These are phyloP conservation scores for Neonectria faginata DNA, from an alignment of 2,329 filamentous ascomycete genomes.

Conservation along the genomic window DNA sequence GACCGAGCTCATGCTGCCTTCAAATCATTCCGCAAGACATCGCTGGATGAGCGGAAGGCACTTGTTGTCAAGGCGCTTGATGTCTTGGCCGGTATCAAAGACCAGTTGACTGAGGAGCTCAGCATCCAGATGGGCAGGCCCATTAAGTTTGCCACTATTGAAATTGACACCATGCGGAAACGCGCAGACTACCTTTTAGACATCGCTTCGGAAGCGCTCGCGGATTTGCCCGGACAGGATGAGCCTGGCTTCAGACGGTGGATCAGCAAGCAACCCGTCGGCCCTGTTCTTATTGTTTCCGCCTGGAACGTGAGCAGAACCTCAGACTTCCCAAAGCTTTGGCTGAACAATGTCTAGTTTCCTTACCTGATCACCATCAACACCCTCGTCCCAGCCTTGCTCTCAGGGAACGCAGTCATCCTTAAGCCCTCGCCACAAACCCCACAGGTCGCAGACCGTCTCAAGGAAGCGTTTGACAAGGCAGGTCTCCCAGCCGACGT, in stretches of 20 bases:
- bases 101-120: constrained; percentile 84
- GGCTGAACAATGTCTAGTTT: constrained; percentile 69
- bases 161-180: constrained; percentile 86
- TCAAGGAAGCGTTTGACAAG: constrained; percentile 79
- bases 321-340: not conserved
- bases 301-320: constrained; percentile 86
- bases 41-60: constrained; percentile 78
- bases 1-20: constrained; percentile 66
- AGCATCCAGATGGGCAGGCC: constrained; percentile 98
- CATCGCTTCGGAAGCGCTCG: constrained; percentile 81
- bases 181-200: constrained; percentile 87
- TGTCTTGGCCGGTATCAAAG: constrained; percentile 76
- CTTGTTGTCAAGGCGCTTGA: constrained; percentile 85
- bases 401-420: constrained; percentile 91
- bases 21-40: constrained; percentile 78
- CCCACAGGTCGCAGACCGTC: constrained; percentile 88
- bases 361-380: constrained; percentile 95
- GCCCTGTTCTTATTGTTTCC: constrained; percentile 91
- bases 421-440: constrained; percentile 96
- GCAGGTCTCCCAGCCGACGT: constrained; percentile 86
- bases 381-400: constrained; percentile 86
- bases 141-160: constrained; percentile 85
- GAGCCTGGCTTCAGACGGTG: constrained; percentile 92
- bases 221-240: constrained; percentile 82
- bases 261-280: constrained; percentile 88